Evolutionary conservation across 805 yeast genomes (phyloP), one percentile per base, ranked within the genome.

Genomic region (Wickerhamomyces alni): DNA sequence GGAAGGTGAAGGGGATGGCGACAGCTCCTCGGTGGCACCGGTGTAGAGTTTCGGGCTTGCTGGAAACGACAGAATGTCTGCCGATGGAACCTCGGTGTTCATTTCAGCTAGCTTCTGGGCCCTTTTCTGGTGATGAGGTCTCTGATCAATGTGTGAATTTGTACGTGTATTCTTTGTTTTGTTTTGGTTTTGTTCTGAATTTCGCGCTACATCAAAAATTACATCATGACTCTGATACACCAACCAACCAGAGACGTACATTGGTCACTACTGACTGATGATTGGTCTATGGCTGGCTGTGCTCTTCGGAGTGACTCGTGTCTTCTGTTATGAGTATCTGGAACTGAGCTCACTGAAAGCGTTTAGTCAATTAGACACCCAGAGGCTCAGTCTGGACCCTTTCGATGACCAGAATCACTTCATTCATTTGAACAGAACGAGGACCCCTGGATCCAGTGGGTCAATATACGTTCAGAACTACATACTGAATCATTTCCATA

Each of bases 391-490:
- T 3, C 36, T 51, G 22, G 40, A 52, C 18, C 27, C 33, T 8
- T 6, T n/a, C 1, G 50, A 54, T 17, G 21, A 24, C 3, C 12
- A 16, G 2, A 51, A 48, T 33, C 59, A 55, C 28, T 42, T 50
- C 29, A 37, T 25, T 8, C 68, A 67, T 28, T 60, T 65, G 43
- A 64, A 66, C 44, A 52, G 46, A 3, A 65, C 70, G 2, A 43
- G 80, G 33, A 44, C 52, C 0, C 75, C 78, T 0, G 76, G 75
- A 1, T 57, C 72, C 3, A 45, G 49, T 8, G 69, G 65, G 8
- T 68, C 77, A 2, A 25, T 46, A 3, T 34, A 54, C 17, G 63
- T 70, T 8, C 67, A 63, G 36, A 43, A 57, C 9, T 72, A 68
- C 44, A 60, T 73, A 17, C 42, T 38, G 13, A 19, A 41, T 1